Evolutionary conservation across 805 yeast genomes (phyloP), one percentile per base, ranked within the genome.

Genomic region (Kodamaea neixiangensis): DNA sequence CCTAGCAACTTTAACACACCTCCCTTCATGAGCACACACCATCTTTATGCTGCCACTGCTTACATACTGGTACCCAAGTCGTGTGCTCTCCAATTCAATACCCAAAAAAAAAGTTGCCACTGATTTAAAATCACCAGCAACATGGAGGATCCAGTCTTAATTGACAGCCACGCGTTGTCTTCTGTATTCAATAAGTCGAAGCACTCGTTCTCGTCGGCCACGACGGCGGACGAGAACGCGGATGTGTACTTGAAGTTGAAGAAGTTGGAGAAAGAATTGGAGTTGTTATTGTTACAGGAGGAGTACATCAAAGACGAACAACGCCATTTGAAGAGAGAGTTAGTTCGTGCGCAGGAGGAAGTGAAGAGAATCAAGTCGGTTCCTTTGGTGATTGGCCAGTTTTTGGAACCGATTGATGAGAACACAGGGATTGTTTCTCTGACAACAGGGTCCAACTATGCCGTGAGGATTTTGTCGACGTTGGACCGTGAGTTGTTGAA

Each of bases 261-360:
- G 79, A 88, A 84, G 65, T 79, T 94, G 56, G 96, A 96, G 66
- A 90, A 92, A 58, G 97, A 93, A 65, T 79, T 89, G 62, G 97
- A 93, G 60, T 75, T 94, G 47, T 73, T 94, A 55, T 73, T 80
- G 53, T 77, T 94, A 57, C 99, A 94, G 71, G 99, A 94, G 68
- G 97, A 92, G 53, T 96, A 93, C 45, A 91, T 94, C 66, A 94
- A 96, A 65, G 99, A 94, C 68, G 99, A 94, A 69, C 97, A 92
- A 66, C 94, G 97, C 65, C 97, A 93, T 72, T 78, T 94, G 68
- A 92, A 90, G 64, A 81, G 97, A 58, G 99, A 94, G 75, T 79
- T 94, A 50, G 85, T 92, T 44, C 85, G 97, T 62, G 99, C 99
- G 2, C 98, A 96, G 69, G 99, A 94, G 69, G 99, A 94, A 72